Evolutionary conservation across 768 basidiomycete genomes (phyloP), one percentile per base, ranked within the genome.

Genomic region (Mrakia gelida): DNA sequence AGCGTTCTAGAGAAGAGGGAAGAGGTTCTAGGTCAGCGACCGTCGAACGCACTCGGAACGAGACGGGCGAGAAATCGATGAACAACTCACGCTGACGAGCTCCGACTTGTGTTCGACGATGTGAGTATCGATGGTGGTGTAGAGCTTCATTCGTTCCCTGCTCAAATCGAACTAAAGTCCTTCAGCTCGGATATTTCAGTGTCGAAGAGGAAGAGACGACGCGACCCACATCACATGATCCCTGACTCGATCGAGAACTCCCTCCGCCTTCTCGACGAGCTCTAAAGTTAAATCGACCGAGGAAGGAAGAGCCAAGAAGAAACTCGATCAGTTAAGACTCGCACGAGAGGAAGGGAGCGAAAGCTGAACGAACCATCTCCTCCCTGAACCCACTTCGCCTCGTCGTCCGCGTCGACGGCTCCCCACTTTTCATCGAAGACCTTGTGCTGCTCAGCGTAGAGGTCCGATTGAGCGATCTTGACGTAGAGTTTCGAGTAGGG

Each of bases 141-240:
- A 65, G n/a, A 65, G 32, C 30, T 65, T 65, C 30, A 65, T 65
- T 30, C 63, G 63, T 21, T 65, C 63, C 30, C 63, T 65, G 63
- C 16, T 34, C 26, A 11, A 16, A 38, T 8, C 30, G 30, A 30
- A 21, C 30, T 2, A 52, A 21, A 52, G 16, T 2, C 32, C 63
- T 23, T 32, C 30, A 32, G n/a, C 30, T 21, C 15, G 63, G 3
- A 65, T 3, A 38, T 8, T 38, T 8, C 4, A 38, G 38, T 8
- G 38, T 34, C 63, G 30, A 32, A 21, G 30, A 23, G 18, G 3
- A 21, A 7, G 8, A 21, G 63, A 23, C 18, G 63, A 30, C 63
- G 34, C 63, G 30, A 65, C 63, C 18, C 63, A 65, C 63, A 65
- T 30, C 15, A 65, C 63, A 38, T 65, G 63, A 30, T 65, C 63